These are phyloP conservation scores for Parsonsia alboflavescens DNA, from an alignment of 257 asterid genomes.

Conservation along the genomic window DNA sequence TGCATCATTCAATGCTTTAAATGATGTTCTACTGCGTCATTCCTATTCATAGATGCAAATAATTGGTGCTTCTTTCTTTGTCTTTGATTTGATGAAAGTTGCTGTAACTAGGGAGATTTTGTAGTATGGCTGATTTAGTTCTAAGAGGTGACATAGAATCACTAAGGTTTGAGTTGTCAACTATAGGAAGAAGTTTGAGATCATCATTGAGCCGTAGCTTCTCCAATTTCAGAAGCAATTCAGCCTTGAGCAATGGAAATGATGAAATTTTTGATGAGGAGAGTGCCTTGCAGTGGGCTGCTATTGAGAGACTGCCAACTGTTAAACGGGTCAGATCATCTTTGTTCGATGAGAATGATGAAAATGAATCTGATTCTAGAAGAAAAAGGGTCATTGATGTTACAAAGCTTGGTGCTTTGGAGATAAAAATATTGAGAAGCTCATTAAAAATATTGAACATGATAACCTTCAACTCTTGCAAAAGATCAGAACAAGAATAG, in stretches of 20 bases:
- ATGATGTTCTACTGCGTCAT: too few relatives aligned
- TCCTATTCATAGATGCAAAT: not conserved
- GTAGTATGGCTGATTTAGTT: conserved; percentile 21
- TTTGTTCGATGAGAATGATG: conserved; percentile 25
- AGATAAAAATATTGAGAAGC: conserved; percentile 43
- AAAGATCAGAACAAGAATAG: conserved; percentile 41
- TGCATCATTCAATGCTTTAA: too few relatives aligned
- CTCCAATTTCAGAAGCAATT: conserved; percentile 18
- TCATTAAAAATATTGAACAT: conserved; percentile 42
- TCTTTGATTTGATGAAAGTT: not conserved
- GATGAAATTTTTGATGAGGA: conserved; percentile 14
- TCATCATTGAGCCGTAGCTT: conserved; percentile 15
- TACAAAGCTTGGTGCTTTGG: conserved; percentile 34
- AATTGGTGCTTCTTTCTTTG: not conserved
- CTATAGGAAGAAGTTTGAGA: conserved; percentile 24
- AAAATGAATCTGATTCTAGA: conserved; percentile 14
- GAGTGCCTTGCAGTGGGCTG: conserved; percentile 26
- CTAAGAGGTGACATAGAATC: conserved; percentile 24
- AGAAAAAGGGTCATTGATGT: conserved; percentile 41
- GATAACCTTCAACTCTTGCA: conserved; percentile 43
- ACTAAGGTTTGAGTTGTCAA: conserved; percentile 21
- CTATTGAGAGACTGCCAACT: conserved; percentile 28
- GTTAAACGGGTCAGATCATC: conserved; percentile 22
- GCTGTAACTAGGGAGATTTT: not conserved
- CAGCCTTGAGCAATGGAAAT: conserved; percentile 5